A percentile compares a stretch with the other conserved stretches of the same genome.
Conservation (phyloP, 306 rosid genomes). For the Cucurbita argyrosperma region DNA sequence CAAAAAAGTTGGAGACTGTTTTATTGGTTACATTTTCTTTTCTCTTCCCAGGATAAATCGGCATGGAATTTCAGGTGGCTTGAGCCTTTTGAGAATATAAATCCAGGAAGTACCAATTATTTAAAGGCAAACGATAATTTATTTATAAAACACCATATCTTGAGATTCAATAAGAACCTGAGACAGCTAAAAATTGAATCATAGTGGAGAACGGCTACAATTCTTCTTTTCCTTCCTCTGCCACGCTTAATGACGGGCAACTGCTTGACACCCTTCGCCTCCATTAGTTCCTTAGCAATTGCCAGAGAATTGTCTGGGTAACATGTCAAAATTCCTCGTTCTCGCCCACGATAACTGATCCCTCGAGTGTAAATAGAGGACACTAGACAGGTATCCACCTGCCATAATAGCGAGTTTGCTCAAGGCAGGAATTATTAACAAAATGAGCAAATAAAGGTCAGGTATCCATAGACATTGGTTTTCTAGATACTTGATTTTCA, state of each 20-base stretch:
- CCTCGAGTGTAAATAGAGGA: conserved; percentile 81
- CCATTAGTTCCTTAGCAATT: conserved; percentile 86
- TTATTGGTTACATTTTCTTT: not conserved
- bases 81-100: not conserved
- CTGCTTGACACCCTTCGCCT: conserved; percentile 83
- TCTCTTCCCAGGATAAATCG: not conserved
- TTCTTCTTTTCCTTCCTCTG: conserved; percentile 48
- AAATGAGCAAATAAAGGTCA: not conserved
- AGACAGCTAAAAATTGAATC: conserved; percentile 53
- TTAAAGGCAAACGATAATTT: not conserved
- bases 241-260: conserved; percentile 78
- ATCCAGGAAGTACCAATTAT: not conserved
- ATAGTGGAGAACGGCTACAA: conserved; percentile 69
- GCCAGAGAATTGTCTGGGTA: conserved; percentile 67
- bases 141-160: not conserved
- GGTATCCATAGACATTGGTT: not conserved
- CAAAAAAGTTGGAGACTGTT: not conserved
- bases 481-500: not conserved
- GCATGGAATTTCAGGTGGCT: not conserved
- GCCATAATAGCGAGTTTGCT: conserved; percentile 7
- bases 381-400: conserved; percentile 53
- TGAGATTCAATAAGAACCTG: conserved; percentile 41
- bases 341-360: conserved; percentile 61
- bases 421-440: not conserved
- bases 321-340: conserved; percentile 74